Base-by-base conservation (phyloP, 495 filamentous ascomycete species). In the Parathielavia appendiculata region DNA sequence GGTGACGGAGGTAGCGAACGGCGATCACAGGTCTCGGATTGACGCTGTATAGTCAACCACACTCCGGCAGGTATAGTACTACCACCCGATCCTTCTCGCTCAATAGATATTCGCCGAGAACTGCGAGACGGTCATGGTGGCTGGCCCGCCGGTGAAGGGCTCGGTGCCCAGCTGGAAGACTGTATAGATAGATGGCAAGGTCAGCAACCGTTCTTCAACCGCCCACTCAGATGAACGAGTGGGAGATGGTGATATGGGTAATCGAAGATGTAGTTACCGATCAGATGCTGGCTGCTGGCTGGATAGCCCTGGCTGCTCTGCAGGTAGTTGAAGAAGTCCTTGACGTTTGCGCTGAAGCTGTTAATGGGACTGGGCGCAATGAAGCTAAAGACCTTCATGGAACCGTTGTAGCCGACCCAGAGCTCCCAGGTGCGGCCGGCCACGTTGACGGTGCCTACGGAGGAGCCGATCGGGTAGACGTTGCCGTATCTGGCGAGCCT, bases 391-490 rank as follows among this genome's bases (percentile, higher is more conserved):
- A 59, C 57, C 43, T 34, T 43, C 57, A 59, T 59, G 43, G 1
- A 10, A 6, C 50, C 47, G 47, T 50, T 50, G 6, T 49, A 40
- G 83, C 58, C 58, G 30, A 68, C 65, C 67, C 69, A 80, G 13
- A 80, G 60, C 30, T 71, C 69, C 72, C 73, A 80, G 35, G 58
- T 69, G n/a, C 38, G 38, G 30, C 72, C 75, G 13, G 46, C 71
- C 0, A 80, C 52, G 11, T 57, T 67, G 51, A 71, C 71, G 0
- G 59, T 62, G 14, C 52, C 68, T 8, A 67, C 57, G 17, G 66
- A 56, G 7, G 60, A 63, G 26, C 79, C 77, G 46, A 80, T 76
- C 58, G 76, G 77, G 39, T 73, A 70, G 53, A 75, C 57, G 36
- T 54, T 57, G 22, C 77, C 77, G 48, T 68, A 73, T n/a, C 66